Percentiles rank a stretch among this genome's conserved stretches.
Conservation (phyloP, 768 basidiomycete genomes). For the Mycena vitilis region DNA sequence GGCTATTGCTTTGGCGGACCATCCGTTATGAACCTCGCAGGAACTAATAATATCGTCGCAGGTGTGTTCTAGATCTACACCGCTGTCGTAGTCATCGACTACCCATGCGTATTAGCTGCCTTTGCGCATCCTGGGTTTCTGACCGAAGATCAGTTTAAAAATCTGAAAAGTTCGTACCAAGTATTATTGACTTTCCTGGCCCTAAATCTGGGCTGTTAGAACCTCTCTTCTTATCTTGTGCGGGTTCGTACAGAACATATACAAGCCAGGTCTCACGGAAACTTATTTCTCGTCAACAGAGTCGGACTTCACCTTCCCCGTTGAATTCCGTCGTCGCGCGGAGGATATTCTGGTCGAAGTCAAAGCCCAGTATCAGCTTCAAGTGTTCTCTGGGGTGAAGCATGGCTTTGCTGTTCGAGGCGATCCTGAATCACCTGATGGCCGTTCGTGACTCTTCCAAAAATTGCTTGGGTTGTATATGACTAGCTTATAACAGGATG, state of each 20-base stretch:
- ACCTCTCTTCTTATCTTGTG: constrained; percentile 66
- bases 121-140: constrained; percentile 68
- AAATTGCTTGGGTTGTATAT: not conserved
- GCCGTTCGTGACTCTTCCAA: constrained; percentile 12
- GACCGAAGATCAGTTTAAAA: constrained; percentile 59
- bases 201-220: constrained; percentile 38
- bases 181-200: not conserved
- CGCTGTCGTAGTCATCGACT: not conserved
- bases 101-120: constrained; percentile 49
- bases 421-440: constrained; percentile 53
- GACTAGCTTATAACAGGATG: constrained; percentile 57
- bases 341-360: constrained; percentile 66
- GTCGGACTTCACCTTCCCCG: constrained; percentile 63
- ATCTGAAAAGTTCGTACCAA: constrained; percentile 55
- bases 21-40: constrained; percentile 58
- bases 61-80: constrained; percentile 45
- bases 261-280: too few relatives aligned
- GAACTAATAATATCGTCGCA: constrained; percentile 60
- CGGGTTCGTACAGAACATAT: constrained; percentile 51
- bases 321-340: constrained; percentile 62
- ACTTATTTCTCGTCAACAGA: constrained; percentile 45
- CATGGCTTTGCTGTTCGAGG: constrained; percentile 66
- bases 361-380: constrained; percentile 66
- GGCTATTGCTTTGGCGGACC: constrained; percentile 73
- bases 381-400: constrained; percentile 62